These are phyloP conservation scores for Nitzschia palea DNA, from an alignment of 108 stramenopile genomes.

Conservation along the genomic window DNA sequence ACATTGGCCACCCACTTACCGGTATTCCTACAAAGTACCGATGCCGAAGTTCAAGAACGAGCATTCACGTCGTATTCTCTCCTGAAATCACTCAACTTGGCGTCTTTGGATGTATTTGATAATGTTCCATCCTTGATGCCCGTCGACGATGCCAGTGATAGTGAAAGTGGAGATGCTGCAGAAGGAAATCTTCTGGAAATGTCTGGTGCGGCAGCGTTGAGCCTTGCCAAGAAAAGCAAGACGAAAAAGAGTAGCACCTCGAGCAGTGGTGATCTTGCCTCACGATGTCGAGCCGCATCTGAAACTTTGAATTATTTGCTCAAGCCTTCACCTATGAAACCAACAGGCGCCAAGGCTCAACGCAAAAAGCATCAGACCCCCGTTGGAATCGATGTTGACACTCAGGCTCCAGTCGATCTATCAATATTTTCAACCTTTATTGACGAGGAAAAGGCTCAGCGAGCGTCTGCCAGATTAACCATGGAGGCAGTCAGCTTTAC, in stretches of 20 bases:
- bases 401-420: slow-evolving; percentile 44
- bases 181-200: slow-evolving; percentile 41
- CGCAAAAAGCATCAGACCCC: slow-evolving; percentile 52
- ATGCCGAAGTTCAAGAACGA: slow-evolving; percentile 93
- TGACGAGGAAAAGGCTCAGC: slow-evolving; percentile 36
- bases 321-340: slow-evolving; percentile 88
- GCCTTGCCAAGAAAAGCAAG: slow-evolving; percentile 2
- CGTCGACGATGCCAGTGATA: slow-evolving; percentile 25
- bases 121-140: slow-evolving; percentile 16
- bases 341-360: slow-evolving; percentile 84
- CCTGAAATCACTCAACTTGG: slow-evolving; percentile 62
- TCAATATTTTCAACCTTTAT: slow-evolving; percentile 51
- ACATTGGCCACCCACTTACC: slow-evolving; percentile 50
- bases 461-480: slow-evolving; percentile 17
- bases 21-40: slow-evolving; percentile 59
- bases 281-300: slow-evolving; percentile 37
- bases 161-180: slow-evolving; percentile 11
- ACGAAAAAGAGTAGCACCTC: not conserved
- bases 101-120: slow-evolving; percentile 2
- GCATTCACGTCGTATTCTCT: slow-evolving; percentile 70
- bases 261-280: slow-evolving; percentile 2
- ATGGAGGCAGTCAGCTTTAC: slow-evolving; percentile 61
- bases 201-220: slow-evolving; percentile 10
- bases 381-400: slow-evolving; percentile 37
- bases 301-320: slow-evolving; percentile 62